A percentile compares a stretch with the other conserved stretches of the same genome.
Evolutionary conservation across 2,329 filamentous ascomycete genomes (phyloP).

Genomic region (Trichoderma atrobrunneum): DNA sequence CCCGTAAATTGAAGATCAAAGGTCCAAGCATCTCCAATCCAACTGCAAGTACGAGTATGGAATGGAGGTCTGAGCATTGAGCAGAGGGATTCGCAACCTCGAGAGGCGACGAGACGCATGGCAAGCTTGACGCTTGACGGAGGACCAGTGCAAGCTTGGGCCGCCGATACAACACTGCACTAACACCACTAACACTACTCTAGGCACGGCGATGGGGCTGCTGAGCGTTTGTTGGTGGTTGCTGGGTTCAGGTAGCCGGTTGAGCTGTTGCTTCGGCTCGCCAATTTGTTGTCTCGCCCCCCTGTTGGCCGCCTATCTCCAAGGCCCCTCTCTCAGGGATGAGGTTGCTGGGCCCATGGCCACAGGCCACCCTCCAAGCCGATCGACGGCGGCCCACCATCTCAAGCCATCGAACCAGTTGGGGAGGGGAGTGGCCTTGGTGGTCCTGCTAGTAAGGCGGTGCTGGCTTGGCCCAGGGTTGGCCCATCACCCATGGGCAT

Average conservation of each 20-base stretch:
- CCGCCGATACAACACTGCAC: neutral
- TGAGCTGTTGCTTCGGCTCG: conserved; percentile 13
- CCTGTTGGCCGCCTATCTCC: conserved; percentile 15
- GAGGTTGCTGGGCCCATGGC: conserved; percentile 7
- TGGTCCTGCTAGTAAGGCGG: neutral
- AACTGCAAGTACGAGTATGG: neutral
- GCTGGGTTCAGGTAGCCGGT: conserved; percentile 4
- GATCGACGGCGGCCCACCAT: conserved; percentile 21
- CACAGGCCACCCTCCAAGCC: conserved; percentile 16
- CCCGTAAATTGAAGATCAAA: conserved; percentile 8
- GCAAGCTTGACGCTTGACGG: neutral
- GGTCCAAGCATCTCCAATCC: neutral
- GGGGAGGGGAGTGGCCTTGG: neutral
- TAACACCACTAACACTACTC: neutral
- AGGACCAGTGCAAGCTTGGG: neutral
- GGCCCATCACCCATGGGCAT: too few species aligned
- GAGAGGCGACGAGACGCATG: neutral
- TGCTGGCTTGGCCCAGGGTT: neutral
- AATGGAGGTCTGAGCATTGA: neutral
- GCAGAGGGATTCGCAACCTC: neutral
- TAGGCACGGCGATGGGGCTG: conserved; percentile 12
- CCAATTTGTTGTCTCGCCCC: conserved; percentile 3
- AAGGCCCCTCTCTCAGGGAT: conserved; percentile 6
- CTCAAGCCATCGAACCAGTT: conserved; percentile 15
- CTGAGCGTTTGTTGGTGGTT: conserved; percentile 8